Percentiles rank a stretch among this genome's conserved stretches.
Conservation (phyloP, 2,329 filamentous ascomycete species). For the Lachnellula occidentalis region DNA sequence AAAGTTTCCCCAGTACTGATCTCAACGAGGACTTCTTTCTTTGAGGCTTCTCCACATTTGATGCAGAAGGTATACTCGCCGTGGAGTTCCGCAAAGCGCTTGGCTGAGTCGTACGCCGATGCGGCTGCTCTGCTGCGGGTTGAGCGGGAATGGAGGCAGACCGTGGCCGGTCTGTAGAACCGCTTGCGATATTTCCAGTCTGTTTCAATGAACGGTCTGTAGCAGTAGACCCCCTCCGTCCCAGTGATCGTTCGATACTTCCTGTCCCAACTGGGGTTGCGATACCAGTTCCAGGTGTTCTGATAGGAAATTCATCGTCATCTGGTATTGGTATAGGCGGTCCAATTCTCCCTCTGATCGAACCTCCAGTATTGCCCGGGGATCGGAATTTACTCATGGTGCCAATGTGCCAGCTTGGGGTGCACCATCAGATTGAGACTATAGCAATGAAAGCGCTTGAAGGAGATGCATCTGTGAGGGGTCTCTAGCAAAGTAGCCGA, state of each 20-base stretch:
- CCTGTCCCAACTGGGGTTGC: constrained; percentile 31
- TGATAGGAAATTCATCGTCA: constrained; percentile 50
- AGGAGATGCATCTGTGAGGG: constrained; percentile 10
- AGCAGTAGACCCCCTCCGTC: constrained; percentile 14
- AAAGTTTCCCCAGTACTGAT: constrained; percentile 50
- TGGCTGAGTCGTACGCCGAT: constrained; percentile 11
- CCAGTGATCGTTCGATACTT: constrained; percentile 14
- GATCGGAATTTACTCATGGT: constrained; percentile 27
- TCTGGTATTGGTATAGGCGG: constrained; percentile 53
- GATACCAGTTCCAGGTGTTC: constrained; percentile 38
- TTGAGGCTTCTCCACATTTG: constrained; percentile 37
- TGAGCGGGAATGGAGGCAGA: constrained; percentile 8
- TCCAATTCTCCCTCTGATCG: constrained; percentile 48
- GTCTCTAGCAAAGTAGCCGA: constrained; percentile 13
- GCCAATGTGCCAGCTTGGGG: constrained; percentile 3
- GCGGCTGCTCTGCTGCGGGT: constrained; percentile 12
- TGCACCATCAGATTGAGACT: constrained; percentile 15
- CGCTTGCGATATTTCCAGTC: constrained; percentile 10
- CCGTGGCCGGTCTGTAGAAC: constrained; percentile 8
- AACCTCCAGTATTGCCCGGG: constrained; percentile 34
- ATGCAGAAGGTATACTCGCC: constrained; percentile 38
- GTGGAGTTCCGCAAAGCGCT: constrained; percentile 44
- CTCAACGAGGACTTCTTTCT: constrained; percentile 55
- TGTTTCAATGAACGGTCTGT: constrained; percentile 12
- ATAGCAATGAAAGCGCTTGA: constrained; percentile 7